Evolutionary conservation across 306 rosid genomes (phyloP).

Genomic region (Pyrus pyrifolia): DNA sequence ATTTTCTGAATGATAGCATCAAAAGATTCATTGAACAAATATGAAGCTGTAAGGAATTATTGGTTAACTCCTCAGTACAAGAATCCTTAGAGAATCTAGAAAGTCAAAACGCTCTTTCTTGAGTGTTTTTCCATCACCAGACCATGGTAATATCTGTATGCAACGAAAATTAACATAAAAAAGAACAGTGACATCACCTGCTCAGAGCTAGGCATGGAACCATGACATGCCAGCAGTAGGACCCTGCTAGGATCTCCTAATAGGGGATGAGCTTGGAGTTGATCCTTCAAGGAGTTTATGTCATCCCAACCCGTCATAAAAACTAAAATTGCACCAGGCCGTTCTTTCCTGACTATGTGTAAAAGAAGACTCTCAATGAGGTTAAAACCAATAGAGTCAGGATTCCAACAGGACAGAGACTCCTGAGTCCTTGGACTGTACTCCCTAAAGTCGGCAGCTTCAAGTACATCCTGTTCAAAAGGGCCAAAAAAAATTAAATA

Average conservation of each 20-base stretch:
- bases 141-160: neutral
- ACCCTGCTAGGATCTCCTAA: constrained; percentile 51
- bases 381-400: constrained; percentile 56
- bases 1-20: neutral
- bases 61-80: neutral
- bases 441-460: constrained; percentile 36
- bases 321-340: constrained; percentile 51
- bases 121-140: neutral
- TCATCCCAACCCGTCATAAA: constrained; percentile 70
- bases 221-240: constrained; percentile 56
- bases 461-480: constrained; percentile 36
- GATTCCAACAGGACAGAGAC: constrained; percentile 48
- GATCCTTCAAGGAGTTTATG: constrained; percentile 47
- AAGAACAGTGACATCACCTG: constrained; percentile 29
- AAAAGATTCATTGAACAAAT: neutral
- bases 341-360: constrained; percentile 40
- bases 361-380: constrained; percentile 41
- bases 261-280: constrained; percentile 48
- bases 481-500: neutral
- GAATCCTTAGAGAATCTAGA: neutral
- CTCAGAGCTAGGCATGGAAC: constrained; percentile 55
- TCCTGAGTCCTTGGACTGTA: constrained; percentile 33
- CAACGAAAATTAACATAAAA: neutral
- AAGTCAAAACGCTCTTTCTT: neutral
- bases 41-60: neutral